Evolutionary conservation across 2,329 filamentous ascomycete species (phyloP).

Genomic region (Whalleya microplaca): DNA sequence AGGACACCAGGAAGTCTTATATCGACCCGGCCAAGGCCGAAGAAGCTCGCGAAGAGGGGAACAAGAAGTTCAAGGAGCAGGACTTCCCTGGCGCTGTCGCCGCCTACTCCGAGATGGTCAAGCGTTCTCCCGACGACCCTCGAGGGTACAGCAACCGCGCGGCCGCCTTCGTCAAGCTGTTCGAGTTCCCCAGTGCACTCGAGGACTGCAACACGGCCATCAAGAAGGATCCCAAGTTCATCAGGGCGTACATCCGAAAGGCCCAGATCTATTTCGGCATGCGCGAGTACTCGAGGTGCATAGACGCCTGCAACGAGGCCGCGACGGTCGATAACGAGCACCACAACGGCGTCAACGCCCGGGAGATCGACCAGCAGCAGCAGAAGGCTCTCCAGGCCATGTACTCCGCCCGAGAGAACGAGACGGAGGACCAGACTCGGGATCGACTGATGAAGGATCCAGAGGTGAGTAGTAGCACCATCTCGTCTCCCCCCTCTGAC

Average conservation of each 20-base stretch:
- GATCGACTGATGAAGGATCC: slow-evolving; percentile 89
- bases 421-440: slow-evolving; percentile 94
- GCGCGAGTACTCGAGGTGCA: slow-evolving; percentile 95
- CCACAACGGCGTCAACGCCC: slow-evolving; percentile 74
- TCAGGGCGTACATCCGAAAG: slow-evolving; percentile 95
- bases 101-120: slow-evolving; percentile 95
- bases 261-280: slow-evolving; percentile 95
- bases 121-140: slow-evolving; percentile 89
- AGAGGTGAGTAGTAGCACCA: slow-evolving; percentile 65
- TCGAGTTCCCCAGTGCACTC: slow-evolving; percentile 91
- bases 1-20: slow-evolving; percentile 76
- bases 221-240: slow-evolving; percentile 88
- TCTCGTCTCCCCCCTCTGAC: neutral
- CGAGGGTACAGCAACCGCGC: slow-evolving; percentile 97
- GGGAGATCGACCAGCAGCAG: slow-evolving; percentile 92
- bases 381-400: slow-evolving; percentile 91
- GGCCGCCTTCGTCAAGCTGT: slow-evolving; percentile 93
- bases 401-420: slow-evolving; percentile 87
- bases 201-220: slow-evolving; percentile 92
- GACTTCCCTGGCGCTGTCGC: slow-evolving; percentile 96
- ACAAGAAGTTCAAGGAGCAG: slow-evolving; percentile 94
- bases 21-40: slow-evolving; percentile 91
- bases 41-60: slow-evolving; percentile 91
- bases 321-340: slow-evolving; percentile 72
- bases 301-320: slow-evolving; percentile 87